Percentiles rank a stretch among this genome's conserved stretches.
phyloP scores from a whole-genome alignment of 1,284 basidiomycete genomes.

The Cryptococcus sp. region DNA sequence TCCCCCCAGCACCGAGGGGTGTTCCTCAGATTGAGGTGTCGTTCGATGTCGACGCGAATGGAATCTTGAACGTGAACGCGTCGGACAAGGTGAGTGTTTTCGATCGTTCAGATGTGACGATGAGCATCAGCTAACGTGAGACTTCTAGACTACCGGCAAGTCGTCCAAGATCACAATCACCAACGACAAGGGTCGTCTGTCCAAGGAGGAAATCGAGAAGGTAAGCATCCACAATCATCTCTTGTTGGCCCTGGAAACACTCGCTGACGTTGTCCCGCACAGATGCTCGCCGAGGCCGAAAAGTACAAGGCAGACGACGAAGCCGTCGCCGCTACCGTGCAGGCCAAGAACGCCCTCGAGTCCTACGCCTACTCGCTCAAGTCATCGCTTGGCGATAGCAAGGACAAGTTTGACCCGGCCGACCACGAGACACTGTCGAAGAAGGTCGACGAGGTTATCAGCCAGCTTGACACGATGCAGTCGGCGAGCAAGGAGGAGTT shows the following conservation, averaged over 20 bases:
- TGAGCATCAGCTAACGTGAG: neutral
- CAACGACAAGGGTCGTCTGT: conserved; percentile 97
- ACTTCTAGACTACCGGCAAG: conserved; percentile 78
- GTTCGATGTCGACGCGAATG: conserved; percentile 96
- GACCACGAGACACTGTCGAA: conserved; percentile 86
- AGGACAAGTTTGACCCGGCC: conserved; percentile 80
- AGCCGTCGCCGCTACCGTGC: conserved; percentile 91
- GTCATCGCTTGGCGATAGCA: conserved; percentile 81
- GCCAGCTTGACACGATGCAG: conserved; percentile 85
- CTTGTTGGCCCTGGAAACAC: neutral
- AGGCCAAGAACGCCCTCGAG: conserved; percentile 94
- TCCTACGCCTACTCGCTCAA: conserved; percentile 95
- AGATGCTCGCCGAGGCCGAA: conserved; percentile 98
- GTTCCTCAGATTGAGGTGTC: conserved; percentile 94
- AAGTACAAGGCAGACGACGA: conserved; percentile 76
- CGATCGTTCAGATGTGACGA: neutral
- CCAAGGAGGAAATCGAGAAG: conserved; percentile 93
- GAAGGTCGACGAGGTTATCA: conserved; percentile 80
- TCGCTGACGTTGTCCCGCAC: conserved; percentile 37
- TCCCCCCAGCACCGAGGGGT: conserved; percentile 93
- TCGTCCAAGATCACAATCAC: conserved; percentile 83
- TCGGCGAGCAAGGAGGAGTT: conserved; percentile 90
- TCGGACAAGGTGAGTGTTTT: conserved; percentile 64
- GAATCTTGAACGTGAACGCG: conserved; percentile 89
- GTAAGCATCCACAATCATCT: neutral